A percentile compares a stretch with the other conserved stretches of the same genome.
These are phyloP conservation scores for Nothopassalora personata DNA, from an alignment of 2,329 filamentous ascomycete species.

Conservation along the genomic window DNA sequence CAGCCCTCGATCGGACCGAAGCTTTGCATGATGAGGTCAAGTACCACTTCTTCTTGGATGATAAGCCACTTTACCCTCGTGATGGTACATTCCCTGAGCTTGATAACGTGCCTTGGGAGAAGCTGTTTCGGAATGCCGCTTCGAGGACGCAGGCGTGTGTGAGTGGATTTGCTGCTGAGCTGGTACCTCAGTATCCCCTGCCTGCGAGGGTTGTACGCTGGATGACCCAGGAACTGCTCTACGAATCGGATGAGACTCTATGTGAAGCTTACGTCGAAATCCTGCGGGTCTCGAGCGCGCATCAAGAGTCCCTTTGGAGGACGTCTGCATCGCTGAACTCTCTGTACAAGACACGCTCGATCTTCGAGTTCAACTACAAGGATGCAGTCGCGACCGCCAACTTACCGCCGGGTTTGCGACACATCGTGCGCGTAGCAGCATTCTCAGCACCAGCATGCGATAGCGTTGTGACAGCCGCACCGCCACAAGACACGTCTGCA, in stretches of 20 bases:
- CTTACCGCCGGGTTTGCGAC: constrained; percentile 13
- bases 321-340: constrained; percentile 16
- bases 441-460: constrained; percentile 16
- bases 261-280: constrained; percentile 33
- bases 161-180: constrained; percentile 38
- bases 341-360: constrained; percentile 18
- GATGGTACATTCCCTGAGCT: constrained; percentile 25
- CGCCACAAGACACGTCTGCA: constrained; percentile 11
- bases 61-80: constrained; percentile 9
- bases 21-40: constrained; percentile 47
- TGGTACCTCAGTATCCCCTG: constrained; percentile 35
- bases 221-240: constrained; percentile 38
- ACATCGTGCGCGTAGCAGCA: constrained; percentile 12
- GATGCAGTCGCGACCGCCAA: constrained; percentile 4
- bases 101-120: constrained; percentile 32
- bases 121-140: constrained; percentile 29
- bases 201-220: constrained; percentile 38
- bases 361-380: constrained; percentile 14
- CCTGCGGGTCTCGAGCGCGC: constrained; percentile 16
- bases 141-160: constrained; percentile 38
- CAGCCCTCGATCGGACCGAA: constrained; percentile 58
- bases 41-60: constrained; percentile 54
- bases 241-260: constrained; percentile 31
- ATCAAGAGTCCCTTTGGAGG: constrained; percentile 11
- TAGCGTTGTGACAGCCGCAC: constrained; percentile 9